Percentiles rank a stretch among this genome's conserved stretches.
Evolutionary conservation across 2,329 filamentous ascomycete species (phyloP).

Genomic region (Monilinia laxa): DNA sequence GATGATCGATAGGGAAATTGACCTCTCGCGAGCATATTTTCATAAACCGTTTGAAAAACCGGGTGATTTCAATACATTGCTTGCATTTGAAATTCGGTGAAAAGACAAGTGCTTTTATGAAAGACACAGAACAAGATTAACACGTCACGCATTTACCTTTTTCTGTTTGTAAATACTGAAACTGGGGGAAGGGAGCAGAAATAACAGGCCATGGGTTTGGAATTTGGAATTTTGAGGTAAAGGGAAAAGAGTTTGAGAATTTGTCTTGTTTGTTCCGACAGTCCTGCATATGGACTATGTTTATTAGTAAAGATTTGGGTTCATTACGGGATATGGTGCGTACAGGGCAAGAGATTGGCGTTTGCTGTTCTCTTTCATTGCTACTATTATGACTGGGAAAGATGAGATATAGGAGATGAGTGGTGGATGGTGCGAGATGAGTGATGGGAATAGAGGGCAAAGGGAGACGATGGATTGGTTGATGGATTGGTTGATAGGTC

Average conservation of each 20-base stretch:
- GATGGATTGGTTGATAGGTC: not conserved
- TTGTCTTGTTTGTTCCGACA: conserved; percentile 1
- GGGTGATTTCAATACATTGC: conserved; percentile 7
- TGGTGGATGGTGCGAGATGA: not conserved
- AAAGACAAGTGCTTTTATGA: conserved; percentile 3
- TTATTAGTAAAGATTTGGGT: conserved; percentile 13
- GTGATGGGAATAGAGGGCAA: not conserved
- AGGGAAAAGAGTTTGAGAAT: conserved; percentile 14
- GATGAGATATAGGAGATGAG: not conserved
- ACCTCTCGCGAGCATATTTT: conserved; percentile 16
- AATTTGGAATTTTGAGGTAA: conserved; percentile 12
- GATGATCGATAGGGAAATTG: not conserved
- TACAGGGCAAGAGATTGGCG: conserved; percentile 12
- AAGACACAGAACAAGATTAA: conserved; percentile 5
- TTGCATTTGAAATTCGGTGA: not conserved
- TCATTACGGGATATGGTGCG: conserved; percentile 14
- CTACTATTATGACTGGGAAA: conserved; percentile 3
- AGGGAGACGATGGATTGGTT: not conserved
- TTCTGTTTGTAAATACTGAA: conserved; percentile 17
- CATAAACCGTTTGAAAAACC: not conserved
- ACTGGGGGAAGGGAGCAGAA: conserved; percentile 7
- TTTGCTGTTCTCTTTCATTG: not conserved
- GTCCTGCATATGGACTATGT: conserved; percentile 3
- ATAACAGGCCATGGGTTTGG: not conserved
- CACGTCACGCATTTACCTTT: not conserved